phyloP scores from a whole-genome alignment of 768 basidiomycete species.

The Fomitopsis serialis region DNA sequence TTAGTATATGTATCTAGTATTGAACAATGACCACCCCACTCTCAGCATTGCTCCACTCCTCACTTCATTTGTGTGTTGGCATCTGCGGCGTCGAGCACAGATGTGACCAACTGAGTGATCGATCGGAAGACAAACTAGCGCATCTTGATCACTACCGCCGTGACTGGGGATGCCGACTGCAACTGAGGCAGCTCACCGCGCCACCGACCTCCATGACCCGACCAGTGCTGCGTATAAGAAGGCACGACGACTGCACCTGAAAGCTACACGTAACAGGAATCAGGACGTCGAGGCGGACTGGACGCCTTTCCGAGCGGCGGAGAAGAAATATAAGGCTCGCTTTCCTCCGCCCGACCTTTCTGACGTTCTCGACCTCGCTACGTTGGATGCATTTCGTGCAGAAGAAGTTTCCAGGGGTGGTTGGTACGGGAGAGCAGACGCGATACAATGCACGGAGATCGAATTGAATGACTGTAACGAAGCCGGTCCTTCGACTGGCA shows the following conservation, averaged over 20 bases:
- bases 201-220: constrained; percentile 32
- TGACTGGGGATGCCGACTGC: constrained; percentile 4
- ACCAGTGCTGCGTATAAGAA: constrained; percentile 51
- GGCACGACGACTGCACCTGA: constrained; percentile 51
- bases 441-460: constrained; percentile 30
- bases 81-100: no score
- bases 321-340: constrained; percentile 75
- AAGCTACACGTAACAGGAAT: constrained; percentile 52
- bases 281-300: constrained; percentile 44
- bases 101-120: not conserved
- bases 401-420: constrained; percentile 39
- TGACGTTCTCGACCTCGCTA: constrained; percentile 61
- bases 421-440: constrained; percentile 42
- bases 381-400: constrained; percentile 33
- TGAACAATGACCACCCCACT: constrained; percentile 3
- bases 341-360: constrained; percentile 76
- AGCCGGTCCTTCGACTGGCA: constrained; percentile 4
- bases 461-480: constrained; percentile 14
- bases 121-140: not conserved
- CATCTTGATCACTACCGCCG: not conserved
- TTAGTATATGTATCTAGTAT: constrained; percentile 4
- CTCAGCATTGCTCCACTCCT: constrained; percentile 1
- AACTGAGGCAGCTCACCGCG: not conserved
- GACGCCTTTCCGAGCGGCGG: constrained; percentile 72
- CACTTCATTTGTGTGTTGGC: not conserved